Evolutionary conservation across 805 yeast species (phyloP).

Genomic region (Lipomyces sp.): DNA sequence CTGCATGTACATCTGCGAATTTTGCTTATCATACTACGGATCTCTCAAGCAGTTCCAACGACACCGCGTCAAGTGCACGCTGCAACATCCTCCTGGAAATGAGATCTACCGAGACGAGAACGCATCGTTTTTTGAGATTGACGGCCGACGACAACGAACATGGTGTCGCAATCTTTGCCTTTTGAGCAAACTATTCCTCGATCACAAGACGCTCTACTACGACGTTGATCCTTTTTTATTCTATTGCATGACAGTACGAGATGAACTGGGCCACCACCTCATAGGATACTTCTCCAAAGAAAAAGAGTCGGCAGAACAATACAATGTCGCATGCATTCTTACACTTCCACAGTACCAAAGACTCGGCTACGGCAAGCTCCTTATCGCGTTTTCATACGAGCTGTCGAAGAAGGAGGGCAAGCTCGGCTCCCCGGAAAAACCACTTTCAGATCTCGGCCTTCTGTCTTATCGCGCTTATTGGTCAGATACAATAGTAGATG

Average conservation of each 20-base stretch:
- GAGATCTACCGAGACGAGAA: constrained; percentile 91
- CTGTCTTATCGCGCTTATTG: constrained; percentile 92
- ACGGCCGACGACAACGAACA: constrained; percentile 91
- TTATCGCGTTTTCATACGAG: constrained; percentile 92
- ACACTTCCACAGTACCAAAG: constrained; percentile 96
- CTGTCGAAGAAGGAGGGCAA: constrained; percentile 83
- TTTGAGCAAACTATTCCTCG: constrained; percentile 83
- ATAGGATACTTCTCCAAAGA: constrained; percentile 97
- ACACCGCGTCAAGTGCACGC: constrained; percentile 78
- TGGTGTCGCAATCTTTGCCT: constrained; percentile 97
- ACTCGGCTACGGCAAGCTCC: constrained; percentile 85
- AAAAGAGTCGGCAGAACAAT: constrained; percentile 91
- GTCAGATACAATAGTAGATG: constrained; percentile 81
- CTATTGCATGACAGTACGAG: constrained; percentile 90
- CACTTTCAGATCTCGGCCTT: constrained; percentile 89
- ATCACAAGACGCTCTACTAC: constrained; percentile 93
- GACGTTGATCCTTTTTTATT: constrained; percentile 97
- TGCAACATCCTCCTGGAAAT: constrained; percentile 97
- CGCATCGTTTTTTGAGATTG: constrained; percentile 94
- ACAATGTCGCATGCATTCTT: constrained; percentile 94
- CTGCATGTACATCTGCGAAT: constrained; percentile 85
- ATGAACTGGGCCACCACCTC: constrained; percentile 88
- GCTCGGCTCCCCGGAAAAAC: constrained; percentile 96
- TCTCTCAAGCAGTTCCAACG: constrained; percentile 89
- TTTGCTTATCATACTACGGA: constrained; percentile 82